These are phyloP conservation scores for Harringtonia lauricola DNA, from an alignment of 2,329 filamentous ascomycete genomes.

Conservation along the genomic window DNA sequence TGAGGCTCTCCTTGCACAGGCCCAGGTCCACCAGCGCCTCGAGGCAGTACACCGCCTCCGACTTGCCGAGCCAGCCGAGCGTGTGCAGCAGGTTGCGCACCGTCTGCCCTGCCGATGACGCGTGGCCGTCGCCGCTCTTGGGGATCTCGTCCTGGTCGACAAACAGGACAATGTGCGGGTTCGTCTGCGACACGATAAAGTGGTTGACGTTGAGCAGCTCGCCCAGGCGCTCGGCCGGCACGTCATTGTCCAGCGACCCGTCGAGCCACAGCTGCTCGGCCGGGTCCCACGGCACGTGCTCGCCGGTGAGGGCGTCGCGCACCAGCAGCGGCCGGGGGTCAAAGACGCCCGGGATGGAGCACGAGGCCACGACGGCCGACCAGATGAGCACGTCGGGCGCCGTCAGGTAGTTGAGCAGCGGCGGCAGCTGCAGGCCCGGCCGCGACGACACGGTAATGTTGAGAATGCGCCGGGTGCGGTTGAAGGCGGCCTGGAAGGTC, in stretches of 20 bases:
- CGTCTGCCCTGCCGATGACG: not conserved
- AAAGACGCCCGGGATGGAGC: constrained; percentile 83
- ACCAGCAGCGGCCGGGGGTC: constrained; percentile 67
- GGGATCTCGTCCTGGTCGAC: constrained; percentile 53
- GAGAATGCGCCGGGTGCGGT: constrained; percentile 80
- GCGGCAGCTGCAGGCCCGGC: constrained; percentile 75
- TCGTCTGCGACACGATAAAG: constrained; percentile 95
- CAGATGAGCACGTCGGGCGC: constrained; percentile 91
- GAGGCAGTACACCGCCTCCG: constrained; percentile 70
- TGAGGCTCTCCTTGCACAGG: constrained; percentile 66
- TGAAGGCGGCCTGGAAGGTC: constrained; percentile 93
- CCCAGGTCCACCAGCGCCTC: constrained; percentile 72
- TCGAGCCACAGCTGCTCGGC: constrained; percentile 83
- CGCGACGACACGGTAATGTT: constrained; percentile 91
- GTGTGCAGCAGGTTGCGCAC: constrained; percentile 45
- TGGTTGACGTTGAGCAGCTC: constrained; percentile 99
- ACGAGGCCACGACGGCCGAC: constrained; percentile 94
- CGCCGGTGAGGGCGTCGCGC: constrained; percentile 73
- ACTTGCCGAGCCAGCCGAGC: constrained; percentile 62
- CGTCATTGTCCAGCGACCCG: constrained; percentile 86
- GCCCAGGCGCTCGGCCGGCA: constrained; percentile 79
- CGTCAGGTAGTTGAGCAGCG: constrained; percentile 84
- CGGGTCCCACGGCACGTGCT: constrained; percentile 74
- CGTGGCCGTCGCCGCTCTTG: not conserved
- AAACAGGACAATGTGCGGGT: constrained; percentile 87